Conservation (phyloP, 768 basidiomycete genomes). For the Termitomyces sp. region DNA sequence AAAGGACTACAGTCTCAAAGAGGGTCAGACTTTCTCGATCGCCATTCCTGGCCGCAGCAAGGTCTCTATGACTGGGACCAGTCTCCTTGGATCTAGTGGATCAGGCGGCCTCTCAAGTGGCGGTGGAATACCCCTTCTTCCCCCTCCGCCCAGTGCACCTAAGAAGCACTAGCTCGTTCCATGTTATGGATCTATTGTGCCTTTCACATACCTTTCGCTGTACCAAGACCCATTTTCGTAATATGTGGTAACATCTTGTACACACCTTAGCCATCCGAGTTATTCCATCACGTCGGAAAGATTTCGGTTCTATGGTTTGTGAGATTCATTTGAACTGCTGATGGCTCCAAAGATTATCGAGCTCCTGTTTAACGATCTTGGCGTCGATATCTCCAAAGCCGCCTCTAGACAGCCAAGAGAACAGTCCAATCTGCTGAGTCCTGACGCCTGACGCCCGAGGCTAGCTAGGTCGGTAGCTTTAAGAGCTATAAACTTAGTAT, state of each 20-base stretch:
- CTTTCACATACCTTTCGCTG: not conserved
- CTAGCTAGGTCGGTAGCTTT: too few relatives aligned
- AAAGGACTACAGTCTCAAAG: constrained; percentile 92
- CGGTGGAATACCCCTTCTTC: constrained; percentile 65
- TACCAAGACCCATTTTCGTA: constrained; percentile 1
- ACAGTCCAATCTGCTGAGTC: not conserved
- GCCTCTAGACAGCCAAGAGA: not conserved
- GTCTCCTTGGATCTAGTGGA: constrained; percentile 36
- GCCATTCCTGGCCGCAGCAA: constrained; percentile 79
- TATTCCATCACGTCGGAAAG: constrained; percentile 8
- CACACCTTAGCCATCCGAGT: not conserved
- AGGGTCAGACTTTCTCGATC: constrained; percentile 93
- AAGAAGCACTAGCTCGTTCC: constrained; percentile 36
- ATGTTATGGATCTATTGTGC: not conserved
- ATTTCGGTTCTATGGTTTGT: constrained; percentile 1
- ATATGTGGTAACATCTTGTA: not conserved
- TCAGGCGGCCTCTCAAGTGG: constrained; percentile 28
- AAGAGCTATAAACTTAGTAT: too few relatives aligned
- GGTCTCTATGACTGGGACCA: constrained; percentile 30
- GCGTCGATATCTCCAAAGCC: not conserved
- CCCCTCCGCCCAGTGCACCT: constrained; percentile 76
- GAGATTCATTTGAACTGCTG: not conserved
- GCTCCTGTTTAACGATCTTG: not conserved
- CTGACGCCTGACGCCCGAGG: too few relatives aligned
- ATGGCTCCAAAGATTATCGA: not conserved